Evolutionary conservation across 768 basidiomycete species (phyloP).

Genomic region (Trametes cinnabarina): DNA sequence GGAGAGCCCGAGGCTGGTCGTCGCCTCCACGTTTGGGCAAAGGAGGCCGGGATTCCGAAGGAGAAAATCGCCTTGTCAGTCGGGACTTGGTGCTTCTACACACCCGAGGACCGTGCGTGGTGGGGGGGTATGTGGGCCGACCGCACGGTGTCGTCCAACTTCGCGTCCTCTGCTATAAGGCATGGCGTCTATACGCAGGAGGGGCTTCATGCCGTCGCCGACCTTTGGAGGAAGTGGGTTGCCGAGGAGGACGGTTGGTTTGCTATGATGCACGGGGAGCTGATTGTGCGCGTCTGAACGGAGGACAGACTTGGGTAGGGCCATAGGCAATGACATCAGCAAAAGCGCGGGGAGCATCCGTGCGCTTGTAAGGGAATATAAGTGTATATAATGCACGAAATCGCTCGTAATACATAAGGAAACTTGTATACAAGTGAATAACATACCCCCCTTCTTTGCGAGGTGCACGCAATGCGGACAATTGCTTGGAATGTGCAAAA

Average conservation of each 20-base stretch:
- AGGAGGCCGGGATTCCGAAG: slow-evolving; percentile 35
- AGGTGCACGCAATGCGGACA: too few species aligned
- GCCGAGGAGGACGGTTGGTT: slow-evolving; percentile 22
- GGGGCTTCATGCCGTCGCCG: slow-evolving; percentile 6
- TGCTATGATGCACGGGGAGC: slow-evolving; percentile 17
- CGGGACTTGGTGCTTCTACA: slow-evolving; percentile 38
- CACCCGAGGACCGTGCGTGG: slow-evolving; percentile 37
- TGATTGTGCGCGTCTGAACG: slow-evolving; percentile 6
- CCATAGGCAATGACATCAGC: too few species aligned
- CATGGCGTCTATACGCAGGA: slow-evolving; percentile 14
- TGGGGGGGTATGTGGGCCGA: slow-evolving; percentile 42
- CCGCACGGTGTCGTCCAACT: slow-evolving; percentile 34
- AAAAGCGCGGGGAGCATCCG: too few species aligned
- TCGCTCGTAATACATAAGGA: too few species aligned
- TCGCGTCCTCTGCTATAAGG: slow-evolving; percentile 32
- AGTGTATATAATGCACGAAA: too few species aligned
- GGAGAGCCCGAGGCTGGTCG: slow-evolving; percentile 42
- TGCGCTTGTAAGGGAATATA: too few species aligned
- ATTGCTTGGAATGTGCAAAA: too few species aligned
- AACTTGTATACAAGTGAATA: too few species aligned
- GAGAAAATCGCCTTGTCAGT: slow-evolving; percentile 29
- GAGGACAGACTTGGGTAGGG: too few species aligned
- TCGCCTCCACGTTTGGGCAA: slow-evolving; percentile 37
- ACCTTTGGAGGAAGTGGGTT: slow-evolving; percentile 16
- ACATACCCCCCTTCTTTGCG: too few species aligned